Percentiles rank a stretch among this genome's conserved stretches.
These are phyloP conservation scores for Circinella umbellata DNA, from an alignment of 371 early-diverging fungal genomes.

Conservation along the genomic window DNA sequence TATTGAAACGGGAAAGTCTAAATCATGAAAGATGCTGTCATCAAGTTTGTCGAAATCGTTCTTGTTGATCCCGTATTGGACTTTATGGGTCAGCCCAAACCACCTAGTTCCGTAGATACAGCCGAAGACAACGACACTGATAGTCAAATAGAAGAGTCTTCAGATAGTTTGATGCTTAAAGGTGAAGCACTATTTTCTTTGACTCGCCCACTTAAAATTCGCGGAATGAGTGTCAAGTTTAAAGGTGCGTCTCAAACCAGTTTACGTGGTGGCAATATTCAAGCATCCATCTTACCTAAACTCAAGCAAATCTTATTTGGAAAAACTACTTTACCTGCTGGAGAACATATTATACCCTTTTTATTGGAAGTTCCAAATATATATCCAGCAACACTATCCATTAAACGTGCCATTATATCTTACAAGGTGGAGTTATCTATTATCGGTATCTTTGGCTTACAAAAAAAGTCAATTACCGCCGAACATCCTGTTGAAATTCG, in stretches of 20 bases:
- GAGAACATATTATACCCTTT: constrained; percentile 29
- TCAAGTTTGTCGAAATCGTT: constrained; percentile 27
- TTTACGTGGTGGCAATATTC: constrained; percentile 2
- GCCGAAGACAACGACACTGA: constrained; percentile 3
- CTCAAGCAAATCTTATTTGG: constrained; percentile 24
- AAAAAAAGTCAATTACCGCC: constrained; percentile 30
- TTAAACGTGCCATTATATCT: constrained; percentile 28
- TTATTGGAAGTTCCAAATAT: constrained; percentile 30
- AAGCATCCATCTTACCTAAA: constrained; percentile 27
- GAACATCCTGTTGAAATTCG: constrained; percentile 29
- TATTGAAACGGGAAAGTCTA: not conserved
- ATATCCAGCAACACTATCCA: constrained; percentile 20
- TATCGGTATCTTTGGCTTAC: constrained; percentile 18
- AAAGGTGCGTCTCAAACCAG: constrained; percentile 21
- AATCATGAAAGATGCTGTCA: constrained; percentile 31
- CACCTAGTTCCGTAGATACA: not conserved
- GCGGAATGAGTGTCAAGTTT: constrained; percentile 30
- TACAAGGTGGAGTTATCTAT: constrained; percentile 30
- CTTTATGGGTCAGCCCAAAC: constrained; percentile 19
- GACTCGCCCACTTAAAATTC: constrained; percentile 25
- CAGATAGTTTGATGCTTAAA: constrained; percentile 19
- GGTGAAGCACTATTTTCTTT: constrained; percentile 26
- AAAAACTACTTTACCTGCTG: constrained; percentile 28
- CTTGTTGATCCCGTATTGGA: constrained; percentile 24
- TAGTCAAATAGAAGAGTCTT: constrained; percentile 4